Percentiles rank a stretch among this genome's conserved stretches.
Evolutionary conservation across 2,329 filamentous ascomycete genomes (phyloP).

Genomic region (Cordyceps cicadae): DNA sequence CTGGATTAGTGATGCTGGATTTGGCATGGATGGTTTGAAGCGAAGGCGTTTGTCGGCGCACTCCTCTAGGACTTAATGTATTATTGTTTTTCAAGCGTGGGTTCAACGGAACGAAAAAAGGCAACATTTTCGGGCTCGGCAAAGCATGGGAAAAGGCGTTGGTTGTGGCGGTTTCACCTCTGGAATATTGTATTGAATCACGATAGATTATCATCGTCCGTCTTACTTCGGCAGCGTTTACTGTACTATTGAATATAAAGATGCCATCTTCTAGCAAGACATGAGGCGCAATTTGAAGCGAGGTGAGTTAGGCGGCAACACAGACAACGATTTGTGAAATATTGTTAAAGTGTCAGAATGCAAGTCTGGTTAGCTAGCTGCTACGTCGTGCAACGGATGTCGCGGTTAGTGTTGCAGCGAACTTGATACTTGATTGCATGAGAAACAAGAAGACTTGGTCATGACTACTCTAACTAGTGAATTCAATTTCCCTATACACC

Average conservation of each 20-base stretch:
- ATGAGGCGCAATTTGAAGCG: not conserved
- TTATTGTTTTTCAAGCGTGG: not conserved
- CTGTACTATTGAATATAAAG: not conserved
- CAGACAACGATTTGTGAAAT: not conserved
- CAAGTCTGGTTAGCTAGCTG: not conserved
- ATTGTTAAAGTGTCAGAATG: not conserved
- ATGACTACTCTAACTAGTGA: not conserved
- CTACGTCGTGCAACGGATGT: too few species aligned
- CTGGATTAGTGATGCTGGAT: not conserved
- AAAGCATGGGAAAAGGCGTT: slow-evolving; percentile 5
- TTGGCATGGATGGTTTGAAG: not conserved
- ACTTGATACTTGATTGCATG: not conserved
- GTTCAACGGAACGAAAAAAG: slow-evolving; percentile 8
- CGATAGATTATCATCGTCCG: not conserved
- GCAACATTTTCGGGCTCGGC: not conserved
- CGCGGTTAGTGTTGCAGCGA: too few species aligned
- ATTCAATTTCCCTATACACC: not conserved
- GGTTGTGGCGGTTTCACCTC: not conserved
- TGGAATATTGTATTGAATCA: not conserved
- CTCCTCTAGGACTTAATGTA: not conserved
- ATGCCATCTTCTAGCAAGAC: not conserved
- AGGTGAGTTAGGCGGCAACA: not conserved
- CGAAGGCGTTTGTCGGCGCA: not conserved
- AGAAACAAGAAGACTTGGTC: not conserved
- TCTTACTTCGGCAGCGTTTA: not conserved